These are phyloP conservation scores for Pseudogymnoascus sp. DNA, from an alignment of 2,329 filamentous ascomycete species.

Conservation along the genomic window DNA sequence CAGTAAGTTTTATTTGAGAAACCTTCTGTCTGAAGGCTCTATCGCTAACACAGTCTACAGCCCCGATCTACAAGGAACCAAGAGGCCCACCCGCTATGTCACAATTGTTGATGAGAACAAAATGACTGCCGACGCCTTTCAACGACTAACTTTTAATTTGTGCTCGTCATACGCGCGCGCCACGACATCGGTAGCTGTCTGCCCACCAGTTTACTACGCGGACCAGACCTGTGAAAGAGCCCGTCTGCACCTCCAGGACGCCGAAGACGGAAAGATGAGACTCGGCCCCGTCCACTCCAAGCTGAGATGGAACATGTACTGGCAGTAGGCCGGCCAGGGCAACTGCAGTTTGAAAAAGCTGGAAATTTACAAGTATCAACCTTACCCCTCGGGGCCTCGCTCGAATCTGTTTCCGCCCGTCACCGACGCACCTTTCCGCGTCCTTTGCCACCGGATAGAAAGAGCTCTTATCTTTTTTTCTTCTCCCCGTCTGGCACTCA, in stretches of 20 bases:
- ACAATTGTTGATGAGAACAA: conserved; percentile 75
- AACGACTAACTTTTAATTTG: conserved; percentile 87
- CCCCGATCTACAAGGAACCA: conserved; percentile 84
- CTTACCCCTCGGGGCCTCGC: neutral
- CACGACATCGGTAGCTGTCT: conserved; percentile 76
- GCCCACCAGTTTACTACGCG: conserved; percentile 90
- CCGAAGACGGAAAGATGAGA: neutral
- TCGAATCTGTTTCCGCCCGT: neutral
- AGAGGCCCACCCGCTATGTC: conserved; percentile 85
- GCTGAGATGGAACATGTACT: conserved; percentile 12
- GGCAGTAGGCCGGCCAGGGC: conserved; percentile 5
- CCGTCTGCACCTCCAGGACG: conserved; percentile 47
- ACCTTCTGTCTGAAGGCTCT: conserved; percentile 68
- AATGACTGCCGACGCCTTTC: conserved; percentile 58
- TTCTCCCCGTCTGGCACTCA: neutral
- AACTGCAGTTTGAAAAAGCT: neutral
- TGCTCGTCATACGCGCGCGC: conserved; percentile 90
- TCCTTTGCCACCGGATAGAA: neutral
- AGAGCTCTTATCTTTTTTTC: neutral
- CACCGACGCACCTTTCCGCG: neutral
- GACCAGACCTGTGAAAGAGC: conserved; percentile 80
- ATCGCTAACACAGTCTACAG: conserved; percentile 44
- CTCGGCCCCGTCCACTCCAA: conserved; percentile 1
- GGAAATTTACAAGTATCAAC: neutral
- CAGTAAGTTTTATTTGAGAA: conserved; percentile 70